A percentile compares a stretch with the other conserved stretches of the same genome.
These are phyloP conservation scores for Dendryphion nanum DNA, from an alignment of 2,329 filamentous ascomycete genomes.

Conservation along the genomic window DNA sequence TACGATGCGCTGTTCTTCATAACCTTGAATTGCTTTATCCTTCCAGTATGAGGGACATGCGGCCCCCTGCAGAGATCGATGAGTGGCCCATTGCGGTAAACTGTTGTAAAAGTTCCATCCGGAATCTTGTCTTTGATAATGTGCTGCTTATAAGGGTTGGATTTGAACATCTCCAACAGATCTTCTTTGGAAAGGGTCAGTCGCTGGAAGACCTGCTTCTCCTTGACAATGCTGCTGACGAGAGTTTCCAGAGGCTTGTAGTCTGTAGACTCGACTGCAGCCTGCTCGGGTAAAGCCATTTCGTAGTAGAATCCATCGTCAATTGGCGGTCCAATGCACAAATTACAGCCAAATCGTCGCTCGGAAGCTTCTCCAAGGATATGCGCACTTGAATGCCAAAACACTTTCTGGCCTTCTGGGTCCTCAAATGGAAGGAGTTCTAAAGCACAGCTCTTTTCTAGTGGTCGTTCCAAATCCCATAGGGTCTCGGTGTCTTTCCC, in stretches of 20 bases:
- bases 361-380: constrained; percentile 94
- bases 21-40: constrained; percentile 92
- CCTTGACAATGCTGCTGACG: constrained; percentile 83
- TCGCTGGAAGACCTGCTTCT: constrained; percentile 93
- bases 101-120: constrained; percentile 86
- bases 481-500: constrained; percentile 69
- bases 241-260: constrained; percentile 82
- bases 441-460: constrained; percentile 84
- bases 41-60: constrained; percentile 88
- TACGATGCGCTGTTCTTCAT: constrained; percentile 86
- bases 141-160: constrained; percentile 98
- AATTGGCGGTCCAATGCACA: constrained; percentile 91
- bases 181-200: constrained; percentile 87
- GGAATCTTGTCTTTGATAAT: constrained; percentile 92
- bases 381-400: constrained; percentile 97
- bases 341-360: constrained; percentile 82
- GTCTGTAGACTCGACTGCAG: constrained; percentile 69
- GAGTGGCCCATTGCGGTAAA: constrained; percentile 89
- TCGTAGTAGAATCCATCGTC: constrained; percentile 96
- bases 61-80: constrained; percentile 96
- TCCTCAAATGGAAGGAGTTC: constrained; percentile 82
- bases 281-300: constrained; percentile 78
- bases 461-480: constrained; percentile 88
- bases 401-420: constrained; percentile 80
- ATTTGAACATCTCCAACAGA: constrained; percentile 90